Evolutionary conservation across 2,329 filamentous ascomycete genomes (phyloP), one percentile per base, ranked within the genome.

Genomic region (Verticillium albo-atrum): DNA sequence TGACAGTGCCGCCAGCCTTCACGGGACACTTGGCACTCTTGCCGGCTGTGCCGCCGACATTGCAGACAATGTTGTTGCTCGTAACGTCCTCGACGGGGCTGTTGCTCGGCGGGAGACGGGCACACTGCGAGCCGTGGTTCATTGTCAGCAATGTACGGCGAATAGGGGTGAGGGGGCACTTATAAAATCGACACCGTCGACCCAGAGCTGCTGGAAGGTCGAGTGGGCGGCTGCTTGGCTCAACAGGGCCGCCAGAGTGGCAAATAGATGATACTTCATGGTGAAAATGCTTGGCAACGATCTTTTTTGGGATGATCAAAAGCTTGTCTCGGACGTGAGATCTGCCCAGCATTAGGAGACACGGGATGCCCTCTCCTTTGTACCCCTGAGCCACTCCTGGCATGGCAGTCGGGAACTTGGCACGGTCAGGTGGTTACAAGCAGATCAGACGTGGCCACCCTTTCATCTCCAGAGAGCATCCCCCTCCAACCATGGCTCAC

Each of bases 171-270:
- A 25, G 15, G 42, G 59, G 27, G 30, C 59, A 75, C 67, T 66
- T 75, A 69, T 75, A 71, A 71, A 72, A 63, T 74, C 79, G 6
- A 71, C 63, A 23, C 72, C 76, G 55, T 75, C 71, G 26, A 79
- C 73, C 77, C 77, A 80, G 47, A 80, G 68, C 20, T 79, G 68
- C 63, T 83, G 81, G 70, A 81, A 83, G 23, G 75, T 79, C 26
- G 81, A 78, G 62, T 84, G 82, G 53, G 72, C 74, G 54, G 74
- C 67, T 17, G 73, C 78, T 34, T 69, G 67, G 17, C 71, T 74
- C 47, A 73, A 70, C 26, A 78, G 59, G 20, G 70, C 73, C 20
- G 69, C 66, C 10, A 72, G 58, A 15, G 68, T 64, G 27, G 71
- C 63, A 30, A 72, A 55, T 34, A 73, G 47, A 27, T 67, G 66